Evolutionary conservation across 495 filamentous ascomycete genomes (phyloP).

Genomic region (Trichodelitschia bisporula): DNA sequence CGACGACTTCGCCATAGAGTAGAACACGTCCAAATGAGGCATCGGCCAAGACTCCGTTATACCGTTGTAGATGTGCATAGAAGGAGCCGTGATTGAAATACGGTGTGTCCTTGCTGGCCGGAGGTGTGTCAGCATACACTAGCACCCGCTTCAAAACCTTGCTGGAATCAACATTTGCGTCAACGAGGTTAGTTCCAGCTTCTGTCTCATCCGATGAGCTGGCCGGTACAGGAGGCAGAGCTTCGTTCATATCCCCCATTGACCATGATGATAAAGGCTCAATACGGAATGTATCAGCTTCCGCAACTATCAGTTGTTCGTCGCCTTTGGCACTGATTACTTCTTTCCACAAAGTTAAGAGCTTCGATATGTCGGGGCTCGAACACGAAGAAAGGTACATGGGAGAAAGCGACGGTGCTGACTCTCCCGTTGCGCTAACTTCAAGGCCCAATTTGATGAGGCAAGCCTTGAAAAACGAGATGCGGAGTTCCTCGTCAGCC

Average conservation of each 20-base stretch:
- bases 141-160: constrained; percentile 47
- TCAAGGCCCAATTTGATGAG: constrained; percentile 62
- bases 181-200: constrained; percentile 2
- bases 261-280: constrained; percentile 39
- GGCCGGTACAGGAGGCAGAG: constrained; percentile 1
- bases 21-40: constrained; percentile 52
- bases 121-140: constrained; percentile 41
- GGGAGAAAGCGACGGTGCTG: constrained; percentile 60
- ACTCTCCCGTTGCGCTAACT: constrained; percentile 39
- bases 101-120: constrained; percentile 52
- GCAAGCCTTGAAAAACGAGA: constrained; percentile 58
- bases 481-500: constrained; percentile 44
- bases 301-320: constrained; percentile 55
- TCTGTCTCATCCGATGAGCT: constrained; percentile 6
- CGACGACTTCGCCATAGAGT: constrained; percentile 79
- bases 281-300: constrained; percentile 67
- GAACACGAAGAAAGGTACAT: constrained; percentile 58
- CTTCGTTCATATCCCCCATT: constrained; percentile 22
- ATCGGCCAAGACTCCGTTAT: constrained; percentile 28
- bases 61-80: constrained; percentile 45
- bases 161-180: constrained; percentile 42
- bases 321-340: constrained; percentile 40
- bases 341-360: constrained; percentile 41
- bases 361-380: constrained; percentile 33
- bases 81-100: constrained; percentile 71